Base-by-base conservation (phyloP, 139 green algal genomes). In the Spirogloea muscicola region DNA sequence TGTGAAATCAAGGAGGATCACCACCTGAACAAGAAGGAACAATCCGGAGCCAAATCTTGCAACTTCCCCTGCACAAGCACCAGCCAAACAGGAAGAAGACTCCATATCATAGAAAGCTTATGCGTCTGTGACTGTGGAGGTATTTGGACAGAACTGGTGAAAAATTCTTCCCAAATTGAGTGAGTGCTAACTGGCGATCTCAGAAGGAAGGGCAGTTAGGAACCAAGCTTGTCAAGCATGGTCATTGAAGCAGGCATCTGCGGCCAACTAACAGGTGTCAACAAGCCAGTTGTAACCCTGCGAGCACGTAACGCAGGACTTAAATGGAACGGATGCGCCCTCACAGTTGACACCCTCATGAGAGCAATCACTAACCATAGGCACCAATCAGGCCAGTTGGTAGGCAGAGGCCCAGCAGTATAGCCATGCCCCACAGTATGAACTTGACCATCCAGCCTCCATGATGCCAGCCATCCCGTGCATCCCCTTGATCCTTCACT, bases 11-110 rank as follows among this genome's bases (percentile, higher is more conserved):
- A 98, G 78, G 46, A 97, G 85, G 55, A 97, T 95, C 58, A 97
- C 61, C 77, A 97, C 91, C 82, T 99, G 94, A 27, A 98, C 88
- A 55, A 95, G 52, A 7, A 99, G 84, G 86, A 98, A 99, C 18
- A 92, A 4, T 7, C 86, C 92, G 33, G 87, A 94, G 3, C 89
- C 94, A 48, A 96, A 57, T 27, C 91, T 84, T 0, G 94, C 93
- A 9, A 94, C 29, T 82, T 86, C 91, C 16, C 82, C 89, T 58
- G 72, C 60, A 77, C 39, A n/a, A 60, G 46, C 43, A 72, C n/a
- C n/a, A n/a, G n/a, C n/a, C n/a, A n/a, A n/a, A n/a, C n/a, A n/a
- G n/a, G n/a, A n/a, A n/a, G n/a, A n/a, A n/a, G n/a, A n/a, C n/a
- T n/a, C n/a, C n/a, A n/a, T n/a, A n/a, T n/a, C n/a, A n/a, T n/a